phyloP scores from a whole-genome alignment of 805 yeast genomes.

The Kluyveromyces dobzhanskii region DNA sequence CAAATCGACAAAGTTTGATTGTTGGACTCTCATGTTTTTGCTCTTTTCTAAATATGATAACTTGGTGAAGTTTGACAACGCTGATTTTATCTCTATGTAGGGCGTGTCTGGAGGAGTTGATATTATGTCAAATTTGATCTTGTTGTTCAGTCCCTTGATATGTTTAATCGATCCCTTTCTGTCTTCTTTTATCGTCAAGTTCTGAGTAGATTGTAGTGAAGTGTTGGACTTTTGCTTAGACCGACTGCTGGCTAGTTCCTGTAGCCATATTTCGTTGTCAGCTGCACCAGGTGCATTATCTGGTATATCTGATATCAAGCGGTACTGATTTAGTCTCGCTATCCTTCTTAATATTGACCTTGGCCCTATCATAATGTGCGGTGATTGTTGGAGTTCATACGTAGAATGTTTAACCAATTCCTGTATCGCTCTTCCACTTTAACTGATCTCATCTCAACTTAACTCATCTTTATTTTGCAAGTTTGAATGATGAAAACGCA shows the following conservation, averaged over 20 bases:
- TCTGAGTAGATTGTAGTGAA: neutral
- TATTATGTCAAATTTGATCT: conserved; percentile 6
- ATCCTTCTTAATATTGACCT: neutral
- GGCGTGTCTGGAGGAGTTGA: conserved; percentile 18
- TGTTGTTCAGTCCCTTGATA: conserved; percentile 2
- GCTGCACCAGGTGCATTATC: conserved; percentile 35
- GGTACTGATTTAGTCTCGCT: neutral
- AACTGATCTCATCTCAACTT: too few relatives aligned
- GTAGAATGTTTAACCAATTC: too few relatives aligned
- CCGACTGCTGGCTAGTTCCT: conserved; percentile 11
- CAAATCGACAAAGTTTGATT: conserved; percentile 48
- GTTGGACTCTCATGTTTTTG: conserved; percentile 38
- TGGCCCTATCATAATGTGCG: neutral
- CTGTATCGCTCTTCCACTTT: too few relatives aligned
- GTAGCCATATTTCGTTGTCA: conserved; percentile 38
- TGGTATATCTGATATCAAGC: conserved; percentile 15
- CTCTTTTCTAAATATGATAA: conserved; percentile 25
- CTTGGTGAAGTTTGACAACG: conserved; percentile 23
- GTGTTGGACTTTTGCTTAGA: neutral
- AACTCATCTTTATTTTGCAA: too few relatives aligned
- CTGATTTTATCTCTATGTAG: conserved; percentile 16
- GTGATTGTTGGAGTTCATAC: too few relatives aligned
- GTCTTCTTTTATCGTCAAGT: conserved; percentile 1
- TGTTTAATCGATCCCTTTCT: neutral
- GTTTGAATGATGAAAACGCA: too few relatives aligned